Percentiles rank a stretch among this genome's conserved stretches.
Evolutionary conservation across 2,329 filamentous ascomycete species (phyloP).

Genomic region (Leptoxyphium fumago): DNA sequence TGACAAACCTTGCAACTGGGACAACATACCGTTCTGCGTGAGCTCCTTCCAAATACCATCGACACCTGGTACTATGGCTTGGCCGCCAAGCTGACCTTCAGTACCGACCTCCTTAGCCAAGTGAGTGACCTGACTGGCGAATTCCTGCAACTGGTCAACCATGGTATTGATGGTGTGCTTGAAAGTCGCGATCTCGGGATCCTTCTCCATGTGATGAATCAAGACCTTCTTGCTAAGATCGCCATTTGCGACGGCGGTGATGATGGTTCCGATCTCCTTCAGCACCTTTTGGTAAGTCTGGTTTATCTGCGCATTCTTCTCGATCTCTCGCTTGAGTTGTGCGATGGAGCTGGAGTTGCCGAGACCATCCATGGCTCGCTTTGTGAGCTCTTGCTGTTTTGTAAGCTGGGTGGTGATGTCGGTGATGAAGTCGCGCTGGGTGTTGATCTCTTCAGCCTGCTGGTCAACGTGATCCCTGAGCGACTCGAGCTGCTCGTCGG

Average conservation of each 20-base stretch:
- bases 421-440: conserved; percentile 71
- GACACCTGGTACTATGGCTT: conserved; percentile 85
- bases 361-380: conserved; percentile 61
- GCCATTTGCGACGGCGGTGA: conserved; percentile 88
- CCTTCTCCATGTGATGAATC: conserved; percentile 92
- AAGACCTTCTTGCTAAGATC: conserved; percentile 94
- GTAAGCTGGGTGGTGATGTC: conserved; percentile 74
- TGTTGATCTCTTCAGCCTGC: conserved; percentile 82
- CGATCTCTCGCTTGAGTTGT: conserved; percentile 78
- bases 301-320: conserved; percentile 96
- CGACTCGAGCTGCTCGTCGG: conserved; percentile 70
- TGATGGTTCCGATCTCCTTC: conserved; percentile 91
- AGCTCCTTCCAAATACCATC: conserved; percentile 97
- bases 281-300: conserved; percentile 96
- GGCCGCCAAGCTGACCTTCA: conserved; percentile 83
- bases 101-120: conserved; percentile 93
- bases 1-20: neutral
- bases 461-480: conserved; percentile 84
- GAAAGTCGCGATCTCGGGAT: conserved; percentile 94
- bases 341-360: conserved; percentile 83
- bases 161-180: conserved; percentile 98
- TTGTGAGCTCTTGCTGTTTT: conserved; percentile 72
- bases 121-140: conserved; percentile 89
- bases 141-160: conserved; percentile 96
- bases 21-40: conserved; percentile 42